Conservation (phyloP, 306 rosid species). For the Mucuna pruriens region DNA sequence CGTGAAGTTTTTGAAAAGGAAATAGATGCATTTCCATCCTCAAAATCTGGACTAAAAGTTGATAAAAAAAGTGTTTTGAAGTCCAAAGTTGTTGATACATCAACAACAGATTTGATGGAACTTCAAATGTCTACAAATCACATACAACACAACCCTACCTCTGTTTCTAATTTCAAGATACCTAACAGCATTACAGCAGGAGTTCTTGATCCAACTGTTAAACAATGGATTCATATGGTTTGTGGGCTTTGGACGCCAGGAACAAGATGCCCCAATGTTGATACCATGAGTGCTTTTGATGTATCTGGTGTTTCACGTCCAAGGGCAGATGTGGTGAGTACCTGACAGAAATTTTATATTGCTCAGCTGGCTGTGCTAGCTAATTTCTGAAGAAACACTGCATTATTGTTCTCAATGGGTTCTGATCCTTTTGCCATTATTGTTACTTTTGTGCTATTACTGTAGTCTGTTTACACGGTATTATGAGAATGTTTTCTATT, state of each 20-base stretch:
- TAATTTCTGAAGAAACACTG: conserved; percentile 2
- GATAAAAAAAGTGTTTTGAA: conserved; percentile 27
- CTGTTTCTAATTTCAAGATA: conserved; percentile 36
- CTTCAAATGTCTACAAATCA: conserved; percentile 39
- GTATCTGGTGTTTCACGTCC: conserved; percentile 63
- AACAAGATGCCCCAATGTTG: conserved; percentile 74
- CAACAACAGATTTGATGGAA: conserved; percentile 31
- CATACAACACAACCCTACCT: not conserved
- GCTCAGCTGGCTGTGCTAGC: conserved; percentile 9
- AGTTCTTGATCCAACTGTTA: conserved; percentile 56
- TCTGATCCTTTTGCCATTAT: not conserved
- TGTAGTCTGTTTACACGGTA: conserved; percentile 14
- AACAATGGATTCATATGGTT: conserved; percentile 84
- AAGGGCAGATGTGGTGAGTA: conserved; percentile 53
- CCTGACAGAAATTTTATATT: conserved; percentile 2
- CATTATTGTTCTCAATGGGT: not conserved
- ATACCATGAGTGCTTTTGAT: conserved; percentile 81
- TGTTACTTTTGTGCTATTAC: not conserved
- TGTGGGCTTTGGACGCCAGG: conserved; percentile 87
- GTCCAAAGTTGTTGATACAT: conserved; percentile 20
- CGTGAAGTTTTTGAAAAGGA: conserved; percentile 37
- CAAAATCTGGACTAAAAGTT: conserved; percentile 29
- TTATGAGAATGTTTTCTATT: not conserved
- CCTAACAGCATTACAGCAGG: conserved; percentile 63
- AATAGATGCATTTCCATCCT: conserved; percentile 32